A percentile compares a stretch with the other conserved stretches of the same genome.
phyloP scores from a whole-genome alignment of 768 basidiomycete species.

The Xerocomellus chrysenteron region DNA sequence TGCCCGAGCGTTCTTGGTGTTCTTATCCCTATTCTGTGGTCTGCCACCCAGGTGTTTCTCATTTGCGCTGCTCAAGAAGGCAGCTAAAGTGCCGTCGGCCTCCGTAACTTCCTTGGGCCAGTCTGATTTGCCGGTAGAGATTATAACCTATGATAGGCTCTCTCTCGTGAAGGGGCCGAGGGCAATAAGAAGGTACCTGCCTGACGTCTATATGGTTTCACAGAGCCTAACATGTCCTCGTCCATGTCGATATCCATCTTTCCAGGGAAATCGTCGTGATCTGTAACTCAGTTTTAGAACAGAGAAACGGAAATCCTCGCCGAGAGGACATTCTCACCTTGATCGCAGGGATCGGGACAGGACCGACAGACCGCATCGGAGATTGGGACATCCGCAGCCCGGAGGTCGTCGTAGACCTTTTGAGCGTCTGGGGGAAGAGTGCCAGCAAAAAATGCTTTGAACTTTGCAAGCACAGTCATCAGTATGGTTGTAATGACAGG shows the following conservation, averaged over 20 bases:
- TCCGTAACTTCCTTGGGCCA: constrained; percentile 83
- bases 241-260: constrained; percentile 82
- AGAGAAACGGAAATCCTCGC: constrained; percentile 25
- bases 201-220: constrained; percentile 83
- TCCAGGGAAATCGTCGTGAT: constrained; percentile 70
- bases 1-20: constrained; percentile 7
- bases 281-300: constrained; percentile 35
- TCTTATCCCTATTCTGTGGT: neutral
- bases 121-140: constrained; percentile 88
- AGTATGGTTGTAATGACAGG: neutral
- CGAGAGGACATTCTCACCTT: constrained; percentile 41
- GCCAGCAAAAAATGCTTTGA: constrained; percentile 19
- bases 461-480: constrained; percentile 28
- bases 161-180: neutral
- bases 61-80: constrained; percentile 40
- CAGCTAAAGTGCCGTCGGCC: constrained; percentile 68
- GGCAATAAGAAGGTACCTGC: constrained; percentile 36
- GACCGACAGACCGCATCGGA: constrained; percentile 65
- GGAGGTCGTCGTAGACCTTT: constrained; percentile 49
- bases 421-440: constrained; percentile 34
- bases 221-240: constrained; percentile 78
- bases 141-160: constrained; percentile 57
- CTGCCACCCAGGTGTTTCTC: constrained; percentile 10
- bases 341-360: constrained; percentile 77
- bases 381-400: constrained; percentile 60